Conservation (phyloP, 169 alveolate species). For the Plasmodium knowlesi region DNA sequence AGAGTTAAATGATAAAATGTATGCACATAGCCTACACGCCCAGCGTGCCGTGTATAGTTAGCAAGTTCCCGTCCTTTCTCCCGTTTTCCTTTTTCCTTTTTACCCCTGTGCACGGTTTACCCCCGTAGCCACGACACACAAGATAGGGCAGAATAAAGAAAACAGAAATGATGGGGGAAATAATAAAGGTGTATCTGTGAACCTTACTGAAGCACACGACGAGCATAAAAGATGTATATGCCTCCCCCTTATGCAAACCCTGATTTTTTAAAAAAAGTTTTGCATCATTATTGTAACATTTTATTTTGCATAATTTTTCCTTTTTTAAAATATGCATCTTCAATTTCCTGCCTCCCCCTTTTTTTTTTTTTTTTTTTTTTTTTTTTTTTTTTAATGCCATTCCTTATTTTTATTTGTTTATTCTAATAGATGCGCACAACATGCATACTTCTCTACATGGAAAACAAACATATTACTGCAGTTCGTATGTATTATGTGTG, state of each 20-base stretch:
- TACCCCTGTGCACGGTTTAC: neutral
- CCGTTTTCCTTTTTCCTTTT: neutral
- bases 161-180: neutral
- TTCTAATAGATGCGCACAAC: neutral
- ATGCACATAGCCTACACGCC: neutral
- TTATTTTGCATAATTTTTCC: neutral
- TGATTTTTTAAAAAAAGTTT: neutral
- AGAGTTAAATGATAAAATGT: neutral
- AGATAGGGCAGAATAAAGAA: neutral
- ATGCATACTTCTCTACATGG: neutral
- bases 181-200: neutral
- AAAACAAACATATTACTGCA: neutral
- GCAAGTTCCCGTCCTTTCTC: neutral
- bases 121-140: neutral
- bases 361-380: neutral
- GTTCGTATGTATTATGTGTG: neutral
- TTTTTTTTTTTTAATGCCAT: neutral
- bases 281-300: neutral
- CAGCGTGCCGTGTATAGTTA: neutral
- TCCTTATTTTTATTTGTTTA: neutral
- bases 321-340: neutral
- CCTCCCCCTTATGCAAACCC: neutral
- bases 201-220: neutral
- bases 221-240: neutral
- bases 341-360: neutral